Percentiles rank a stretch among this genome's conserved stretches.
Evolutionary conservation across 1,284 basidiomycete species (phyloP).

Genomic region (Melampsora larici-populina): DNA sequence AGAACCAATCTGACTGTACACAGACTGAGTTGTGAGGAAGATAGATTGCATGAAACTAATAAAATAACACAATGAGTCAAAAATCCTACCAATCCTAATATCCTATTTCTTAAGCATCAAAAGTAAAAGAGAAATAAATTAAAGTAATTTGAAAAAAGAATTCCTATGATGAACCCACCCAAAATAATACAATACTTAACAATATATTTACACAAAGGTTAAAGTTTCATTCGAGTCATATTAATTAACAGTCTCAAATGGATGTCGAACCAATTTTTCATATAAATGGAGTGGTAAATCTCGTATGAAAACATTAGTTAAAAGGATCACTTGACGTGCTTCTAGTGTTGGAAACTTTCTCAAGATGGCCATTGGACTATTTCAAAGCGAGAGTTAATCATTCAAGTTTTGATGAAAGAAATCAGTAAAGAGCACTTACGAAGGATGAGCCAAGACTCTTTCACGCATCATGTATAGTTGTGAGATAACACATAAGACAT

Average conservation of each 20-base stretch:
- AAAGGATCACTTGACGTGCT: constrained; percentile 78
- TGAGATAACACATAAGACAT: constrained; percentile 92
- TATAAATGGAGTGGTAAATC: constrained; percentile 67
- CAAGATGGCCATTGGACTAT: constrained; percentile 87
- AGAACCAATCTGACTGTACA: no score
- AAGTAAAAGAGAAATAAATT: no score
- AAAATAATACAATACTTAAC: no score
- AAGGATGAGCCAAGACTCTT: constrained; percentile 76
- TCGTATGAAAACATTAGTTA: constrained; percentile 85
- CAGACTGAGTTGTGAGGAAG: no score
- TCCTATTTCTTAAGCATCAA: no score
- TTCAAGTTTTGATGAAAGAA: not conserved
- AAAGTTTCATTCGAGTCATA: not conserved
- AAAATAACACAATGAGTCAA: no score
- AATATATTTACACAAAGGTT: no score
- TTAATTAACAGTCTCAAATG: constrained; percentile 25
- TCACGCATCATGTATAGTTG: constrained; percentile 84
- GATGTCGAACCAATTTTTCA: constrained; percentile 37
- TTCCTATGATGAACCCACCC: no score
- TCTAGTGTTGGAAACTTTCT: constrained; percentile 91
- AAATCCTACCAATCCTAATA: no score
- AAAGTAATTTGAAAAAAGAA: no score
- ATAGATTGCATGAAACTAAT: no score
- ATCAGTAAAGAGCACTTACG: constrained; percentile 59
- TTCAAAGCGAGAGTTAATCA: not conserved